A percentile compares a stretch with the other conserved stretches of the same genome.
Evolutionary conservation across 2,329 filamentous ascomycete species (phyloP).

Genomic region (Trichophyton benhamiae): DNA sequence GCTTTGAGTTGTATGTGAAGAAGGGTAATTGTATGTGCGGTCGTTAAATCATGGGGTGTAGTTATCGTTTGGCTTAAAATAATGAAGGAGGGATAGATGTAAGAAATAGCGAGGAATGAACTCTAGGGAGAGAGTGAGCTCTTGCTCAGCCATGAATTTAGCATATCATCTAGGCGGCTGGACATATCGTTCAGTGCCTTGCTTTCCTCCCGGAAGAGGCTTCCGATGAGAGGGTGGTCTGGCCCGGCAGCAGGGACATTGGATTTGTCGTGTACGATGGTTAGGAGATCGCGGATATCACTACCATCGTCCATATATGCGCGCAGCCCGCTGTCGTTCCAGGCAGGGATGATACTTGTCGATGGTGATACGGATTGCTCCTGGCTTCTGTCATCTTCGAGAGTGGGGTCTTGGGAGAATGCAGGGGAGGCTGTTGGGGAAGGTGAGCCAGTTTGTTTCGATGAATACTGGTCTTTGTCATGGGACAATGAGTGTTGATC

Average conservation of each 20-base stretch:
- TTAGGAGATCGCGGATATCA: conserved; percentile 77
- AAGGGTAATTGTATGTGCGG: not conserved
- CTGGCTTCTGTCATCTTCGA: conserved; percentile 1
- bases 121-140: conserved; percentile 17
- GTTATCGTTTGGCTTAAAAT: not conserved
- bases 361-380: conserved; percentile 1
- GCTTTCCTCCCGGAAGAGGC: conserved; percentile 76
- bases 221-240: conserved; percentile 74
- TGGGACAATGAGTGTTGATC: not conserved
- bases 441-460: not conserved
- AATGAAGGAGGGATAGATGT: not conserved
- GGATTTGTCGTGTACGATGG: conserved; percentile 85
- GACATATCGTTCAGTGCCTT: conserved; percentile 78
- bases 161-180: conserved; percentile 75
- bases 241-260: conserved; percentile 64
- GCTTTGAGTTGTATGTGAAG: not conserved
- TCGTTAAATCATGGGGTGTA: not conserved
- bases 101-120: not conserved
- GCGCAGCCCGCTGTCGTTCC: conserved; percentile 76
- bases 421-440: not conserved
- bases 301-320: conserved; percentile 83
- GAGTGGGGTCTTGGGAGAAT: not conserved
- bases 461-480: not conserved
- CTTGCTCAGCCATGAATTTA: conserved; percentile 61
- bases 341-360: conserved; percentile 43